These are phyloP conservation scores for Nannizzia gypsea DNA, from an alignment of 2,329 filamentous ascomycete species.

Conservation along the genomic window DNA sequence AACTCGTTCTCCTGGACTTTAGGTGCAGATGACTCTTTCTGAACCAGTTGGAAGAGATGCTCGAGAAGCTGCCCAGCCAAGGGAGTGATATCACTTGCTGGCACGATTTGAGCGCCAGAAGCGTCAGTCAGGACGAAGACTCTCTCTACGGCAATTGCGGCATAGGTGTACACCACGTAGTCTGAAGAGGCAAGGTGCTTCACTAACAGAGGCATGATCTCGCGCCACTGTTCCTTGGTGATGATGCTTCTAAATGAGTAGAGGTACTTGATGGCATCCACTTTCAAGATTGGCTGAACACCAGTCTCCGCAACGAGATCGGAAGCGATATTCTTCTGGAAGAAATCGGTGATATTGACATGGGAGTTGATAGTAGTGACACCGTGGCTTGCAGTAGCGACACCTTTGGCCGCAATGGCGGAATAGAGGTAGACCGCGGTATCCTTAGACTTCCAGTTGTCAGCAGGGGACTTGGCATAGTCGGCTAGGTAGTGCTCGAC, in stretches of 20 bases:
- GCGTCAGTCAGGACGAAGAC: slow-evolving; percentile 74
- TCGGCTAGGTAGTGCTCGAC: slow-evolving; percentile 69
- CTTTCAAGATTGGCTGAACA: slow-evolving; percentile 77
- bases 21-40: slow-evolving; percentile 68
- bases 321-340: slow-evolving; percentile 81
- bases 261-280: slow-evolving; percentile 95
- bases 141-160: slow-evolving; percentile 90
- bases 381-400: slow-evolving; percentile 74
- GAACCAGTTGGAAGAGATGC: slow-evolving; percentile 83
- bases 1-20: slow-evolving; percentile 99
- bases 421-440: slow-evolving; percentile 96
- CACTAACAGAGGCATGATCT: slow-evolving; percentile 77
- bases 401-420: slow-evolving; percentile 84
- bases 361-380: slow-evolving; percentile 80
- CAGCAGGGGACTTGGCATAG: slow-evolving; percentile 53
- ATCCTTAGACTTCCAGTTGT: slow-evolving; percentile 94
- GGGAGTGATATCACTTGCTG: slow-evolving; percentile 63
- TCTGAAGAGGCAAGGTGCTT: slow-evolving; percentile 81
- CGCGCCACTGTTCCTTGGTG: slow-evolving; percentile 81
- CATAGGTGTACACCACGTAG: slow-evolving; percentile 96
- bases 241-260: slow-evolving; percentile 95
- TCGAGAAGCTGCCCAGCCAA: slow-evolving; percentile 76
- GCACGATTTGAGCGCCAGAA: slow-evolving; percentile 64
- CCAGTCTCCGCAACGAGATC: slow-evolving; percentile 63
- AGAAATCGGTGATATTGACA: slow-evolving; percentile 87